Percentiles rank a stretch among this genome's conserved stretches.
Conservation (phyloP, 108 stramenopile genomes). For the Skeletonema tropicum region DNA sequence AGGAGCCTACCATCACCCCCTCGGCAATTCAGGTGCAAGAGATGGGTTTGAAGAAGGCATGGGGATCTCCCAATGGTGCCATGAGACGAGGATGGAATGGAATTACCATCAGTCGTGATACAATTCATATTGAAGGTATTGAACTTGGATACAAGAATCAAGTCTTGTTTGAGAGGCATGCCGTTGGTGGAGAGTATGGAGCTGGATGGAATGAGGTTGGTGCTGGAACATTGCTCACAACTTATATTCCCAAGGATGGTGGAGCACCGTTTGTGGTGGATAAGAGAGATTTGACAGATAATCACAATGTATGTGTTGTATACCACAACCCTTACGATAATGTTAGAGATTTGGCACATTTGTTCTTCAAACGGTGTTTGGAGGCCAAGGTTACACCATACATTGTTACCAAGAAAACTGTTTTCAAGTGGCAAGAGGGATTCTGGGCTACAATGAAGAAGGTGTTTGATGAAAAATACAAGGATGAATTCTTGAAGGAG, state of each 20-base stretch:
- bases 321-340: slow-evolving; percentile 99
- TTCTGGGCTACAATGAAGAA: slow-evolving; percentile 95
- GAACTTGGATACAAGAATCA: slow-evolving; percentile 95
- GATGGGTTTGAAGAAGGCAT: slow-evolving; percentile 90
- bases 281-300: slow-evolving; percentile 92
- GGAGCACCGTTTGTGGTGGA: slow-evolving; percentile 90
- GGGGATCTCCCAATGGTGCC: slow-evolving; percentile 95
- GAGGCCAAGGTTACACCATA: slow-evolving; percentile 92
- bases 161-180: slow-evolving; percentile 96
- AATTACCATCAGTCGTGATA: slow-evolving; percentile 95
- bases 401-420: slow-evolving; percentile 98
- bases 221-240: slow-evolving; percentile 88
- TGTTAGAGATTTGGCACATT: slow-evolving; percentile 89
- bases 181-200: slow-evolving; percentile 97
- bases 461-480: slow-evolving; percentile 93
- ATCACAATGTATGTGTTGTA: slow-evolving; percentile 93
- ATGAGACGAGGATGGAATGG: slow-evolving; percentile 98
- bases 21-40: slow-evolving; percentile 86
- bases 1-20: slow-evolving; percentile 98
- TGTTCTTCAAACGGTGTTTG: slow-evolving; percentile 93
- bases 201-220: slow-evolving; percentile 94
- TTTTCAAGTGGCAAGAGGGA: slow-evolving; percentile 99
- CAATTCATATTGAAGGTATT: slow-evolving; percentile 98
- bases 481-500: slow-evolving; percentile 72
- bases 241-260: slow-evolving; percentile 90